Evolutionary conservation across 2,329 filamentous ascomycete species (phyloP), one percentile per base, ranked within the genome.

Genomic region (Achaetomium macrosporum): DNA sequence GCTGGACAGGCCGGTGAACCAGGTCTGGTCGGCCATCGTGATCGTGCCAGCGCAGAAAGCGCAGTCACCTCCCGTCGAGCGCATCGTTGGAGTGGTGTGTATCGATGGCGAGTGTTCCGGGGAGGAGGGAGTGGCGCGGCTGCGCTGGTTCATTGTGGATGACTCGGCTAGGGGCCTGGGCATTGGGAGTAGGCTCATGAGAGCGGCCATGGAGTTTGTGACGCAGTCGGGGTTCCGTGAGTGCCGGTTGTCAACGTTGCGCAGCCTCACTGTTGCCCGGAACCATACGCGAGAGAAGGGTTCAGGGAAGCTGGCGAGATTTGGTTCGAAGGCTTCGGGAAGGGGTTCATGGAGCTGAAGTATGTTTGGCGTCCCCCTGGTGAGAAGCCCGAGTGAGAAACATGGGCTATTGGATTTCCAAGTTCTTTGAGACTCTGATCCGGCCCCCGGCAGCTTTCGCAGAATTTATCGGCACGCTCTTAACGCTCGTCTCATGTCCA

Each of bases 131-230:
- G 57, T 60, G 31, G 64, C 60, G 2, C 57, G 58, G 12, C 50
- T 68, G 11, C 56, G 64, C n/a, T 59, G 55, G 12, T 66, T 67
- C 49, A 65, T 68, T 43, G 58, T 67, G 2, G 65, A 67, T 36
- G 57, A 60, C 12, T 47, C 48, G 1, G 43, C 52, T 1, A 50
- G 61, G 7, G 64, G 64, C 5, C 12, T 53, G 15, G 66, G 65
- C 1, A 46, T 63, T 1, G 66, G 66, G 6, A 55, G 53, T 25
- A 59, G 53, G 56, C 53, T 68, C 2, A 36, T 69, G 8, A 33
- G 30, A 1, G 57, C 51, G 3, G 63, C 63, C 4, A 61, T 68
- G 60, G 47, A 42, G 7, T 68, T 65, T 49, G 61, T 64, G 19
- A 54, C 55, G 36, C 42, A 56, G 9, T 25, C 17, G 5, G 63